Base-by-base conservation (phyloP, 176 grass and related monocot genomes). In the Elaeis guineensis region DNA sequence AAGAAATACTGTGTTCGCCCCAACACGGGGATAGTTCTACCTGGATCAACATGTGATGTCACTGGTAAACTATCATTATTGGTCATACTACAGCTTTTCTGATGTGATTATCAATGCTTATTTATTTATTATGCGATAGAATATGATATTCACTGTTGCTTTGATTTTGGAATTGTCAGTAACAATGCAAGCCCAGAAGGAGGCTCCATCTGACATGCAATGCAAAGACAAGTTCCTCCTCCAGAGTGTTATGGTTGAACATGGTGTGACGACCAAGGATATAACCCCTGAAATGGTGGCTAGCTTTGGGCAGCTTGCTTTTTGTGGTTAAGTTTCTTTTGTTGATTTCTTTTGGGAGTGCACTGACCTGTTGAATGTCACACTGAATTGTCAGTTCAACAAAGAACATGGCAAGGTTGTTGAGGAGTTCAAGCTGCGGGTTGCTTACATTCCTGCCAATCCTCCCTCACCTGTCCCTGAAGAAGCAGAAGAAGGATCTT, bases 161-260 rank as follows among this genome's bases (percentile, higher is more conserved):
- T 44, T 12, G 11, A 44, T 44, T 44, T 14, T 71, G 52, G 35
- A 17, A 21, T 7, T 75, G 19, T 30, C 44, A 98, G 93, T 98
- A 57, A 86, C 82, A 67, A 98, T 92, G 84, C 93, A 98, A 86
- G 87, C 87, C 44, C 87, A 92, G 74, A 92, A 75, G 78, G 84
- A 85, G 17, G 67, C 78, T 72, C 93, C 84, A 67, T 17, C 70
- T 25, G 84, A 92, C 21, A 78, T 89, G 93, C 81, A 83, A 55
- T 98, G 87, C 75, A 98, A 85, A 72, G 93, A 98, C 49, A 98
- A 92, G 73, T 98, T 98, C 79, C 75, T 98, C 60, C 67, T 98
- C 60, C 93, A 98, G 80, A 92, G 84, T 73, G 79, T 98, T 61
- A 71, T 73, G 21, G 77, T 79, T 54, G 79, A 89, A 69, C 64